Evolutionary conservation across 1,284 basidiomycete genomes (phyloP).

Genomic region (Violaceomyces palustris): DNA sequence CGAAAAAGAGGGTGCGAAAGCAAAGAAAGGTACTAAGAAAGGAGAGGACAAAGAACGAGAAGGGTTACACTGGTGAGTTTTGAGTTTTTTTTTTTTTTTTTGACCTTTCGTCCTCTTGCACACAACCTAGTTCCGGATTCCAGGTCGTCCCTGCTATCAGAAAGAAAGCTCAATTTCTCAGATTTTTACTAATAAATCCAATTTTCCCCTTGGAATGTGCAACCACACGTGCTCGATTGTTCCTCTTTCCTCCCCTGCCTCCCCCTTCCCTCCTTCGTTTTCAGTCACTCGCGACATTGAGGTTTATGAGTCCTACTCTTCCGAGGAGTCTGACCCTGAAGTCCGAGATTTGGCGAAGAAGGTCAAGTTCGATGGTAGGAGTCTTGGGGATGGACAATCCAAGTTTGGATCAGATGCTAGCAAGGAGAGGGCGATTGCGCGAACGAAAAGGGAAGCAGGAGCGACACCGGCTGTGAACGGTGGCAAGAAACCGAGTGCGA

Average conservation of each 20-base stretch:
- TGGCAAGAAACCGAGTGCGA: background rate
- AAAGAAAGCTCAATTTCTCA: too few species aligned
- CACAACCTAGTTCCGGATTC: too few species aligned
- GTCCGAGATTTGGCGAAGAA: constrained; percentile 9
- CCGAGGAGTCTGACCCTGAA: constrained; percentile 31
- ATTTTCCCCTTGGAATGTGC: too few species aligned
- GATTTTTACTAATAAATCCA: too few species aligned
- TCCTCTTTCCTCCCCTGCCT: too few species aligned
- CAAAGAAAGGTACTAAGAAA: constrained; percentile 42
- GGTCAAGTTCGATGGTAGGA: background rate
- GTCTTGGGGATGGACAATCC: background rate
- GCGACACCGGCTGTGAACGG: background rate
- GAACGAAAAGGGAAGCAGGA: background rate
- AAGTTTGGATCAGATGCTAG: background rate
- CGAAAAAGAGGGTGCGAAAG: constrained; percentile 30
- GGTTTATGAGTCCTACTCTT: constrained; percentile 41
- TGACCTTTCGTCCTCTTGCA: too few species aligned
- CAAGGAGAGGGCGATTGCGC: constrained; percentile 3
- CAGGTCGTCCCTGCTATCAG: too few species aligned
- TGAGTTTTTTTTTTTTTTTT: too few species aligned
- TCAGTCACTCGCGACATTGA: constrained; percentile 26
- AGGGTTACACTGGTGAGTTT: constrained; percentile 33
- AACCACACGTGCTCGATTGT: too few species aligned
- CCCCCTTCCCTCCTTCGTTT: too few species aligned
- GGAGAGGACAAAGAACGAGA: constrained; percentile 38